Percentiles rank a stretch among this genome's conserved stretches.
phyloP scores from a whole-genome alignment of 148 eudicot species.

The Mesembryanthemum crystallinum region DNA sequence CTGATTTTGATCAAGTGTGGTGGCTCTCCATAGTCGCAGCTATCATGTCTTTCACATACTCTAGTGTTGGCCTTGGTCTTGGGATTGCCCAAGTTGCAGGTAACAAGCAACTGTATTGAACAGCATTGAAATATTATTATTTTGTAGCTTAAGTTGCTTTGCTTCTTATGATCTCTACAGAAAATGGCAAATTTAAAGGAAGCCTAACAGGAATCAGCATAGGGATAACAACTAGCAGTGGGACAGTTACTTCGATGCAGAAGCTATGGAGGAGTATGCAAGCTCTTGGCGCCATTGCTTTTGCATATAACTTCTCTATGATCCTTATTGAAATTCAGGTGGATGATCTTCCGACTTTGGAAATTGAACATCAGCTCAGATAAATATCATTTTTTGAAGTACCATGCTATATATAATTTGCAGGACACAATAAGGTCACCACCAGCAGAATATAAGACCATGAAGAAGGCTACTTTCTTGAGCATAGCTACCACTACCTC shows the following conservation, averaged over 20 bases:
- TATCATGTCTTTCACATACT: conserved; percentile 40
- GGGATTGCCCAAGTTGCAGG: conserved; percentile 40
- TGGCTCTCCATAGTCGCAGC: conserved; percentile 44
- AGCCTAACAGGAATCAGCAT: conserved; percentile 46
- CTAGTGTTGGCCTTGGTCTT: conserved; percentile 35
- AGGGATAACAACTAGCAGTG: conserved; percentile 35
- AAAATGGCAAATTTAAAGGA: conserved; percentile 39
- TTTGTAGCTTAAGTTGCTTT: too few species aligned
- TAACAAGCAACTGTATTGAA: conserved; percentile 24
- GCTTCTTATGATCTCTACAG: conserved; percentile 19
- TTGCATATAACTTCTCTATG: conserved; percentile 46
- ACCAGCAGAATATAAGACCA: conserved; percentile 49
- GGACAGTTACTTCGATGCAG: conserved; percentile 31
- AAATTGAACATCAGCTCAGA: background rate
- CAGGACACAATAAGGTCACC: conserved; percentile 51
- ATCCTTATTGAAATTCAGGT: conserved; percentile 56
- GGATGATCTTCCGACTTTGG: background rate
- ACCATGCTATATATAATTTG: background rate
- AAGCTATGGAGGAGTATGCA: conserved; percentile 48
- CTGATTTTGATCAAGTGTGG: conserved; percentile 63
- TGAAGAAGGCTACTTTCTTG: conserved; percentile 43
- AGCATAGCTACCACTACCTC: conserved; percentile 40
- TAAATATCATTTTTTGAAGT: too few species aligned
- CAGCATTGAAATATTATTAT: too few species aligned
- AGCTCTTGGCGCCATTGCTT: conserved; percentile 56